Percentiles rank a stretch among this genome's conserved stretches.
Evolutionary conservation across 2,329 filamentous ascomycete genomes (phyloP).

Genomic region (Verticillium klebahnii): DNA sequence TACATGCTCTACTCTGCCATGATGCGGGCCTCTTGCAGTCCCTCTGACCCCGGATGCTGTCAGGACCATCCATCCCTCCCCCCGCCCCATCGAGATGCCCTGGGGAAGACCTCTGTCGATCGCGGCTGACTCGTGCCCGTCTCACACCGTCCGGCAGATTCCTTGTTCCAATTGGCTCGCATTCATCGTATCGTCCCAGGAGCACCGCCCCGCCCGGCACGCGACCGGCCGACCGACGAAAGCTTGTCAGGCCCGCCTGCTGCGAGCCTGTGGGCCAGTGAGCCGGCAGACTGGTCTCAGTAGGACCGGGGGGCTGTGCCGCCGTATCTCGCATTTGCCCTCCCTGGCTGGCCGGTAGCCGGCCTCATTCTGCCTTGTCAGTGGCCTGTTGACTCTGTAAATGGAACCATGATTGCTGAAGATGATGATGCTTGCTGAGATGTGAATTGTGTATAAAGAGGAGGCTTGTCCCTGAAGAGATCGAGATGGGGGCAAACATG

Average conservation of each 20-base stretch:
- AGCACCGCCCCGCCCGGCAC: neutral
- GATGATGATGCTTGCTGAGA: no score
- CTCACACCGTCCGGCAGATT: neutral
- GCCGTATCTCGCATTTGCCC: neutral
- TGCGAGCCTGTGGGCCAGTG: no score
- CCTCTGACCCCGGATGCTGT: no score
- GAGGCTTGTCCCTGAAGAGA: no score
- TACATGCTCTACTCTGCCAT: no score
- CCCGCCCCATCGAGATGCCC: neutral
- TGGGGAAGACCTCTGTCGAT: neutral
- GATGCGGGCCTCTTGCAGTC: no score
- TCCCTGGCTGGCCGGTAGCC: neutral
- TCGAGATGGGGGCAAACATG: no score
- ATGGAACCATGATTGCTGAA: neutral
- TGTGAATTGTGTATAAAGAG: no score
- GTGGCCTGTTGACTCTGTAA: neutral
- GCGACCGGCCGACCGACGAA: neutral
- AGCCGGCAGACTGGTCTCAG: no score
- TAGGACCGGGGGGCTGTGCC: neutral
- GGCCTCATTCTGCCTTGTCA: neutral
- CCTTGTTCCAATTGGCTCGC: neutral
- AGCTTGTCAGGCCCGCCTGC: neutral
- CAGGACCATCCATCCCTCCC: neutral
- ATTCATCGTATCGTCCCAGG: neutral
- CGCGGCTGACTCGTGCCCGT: neutral